phyloP scores from a whole-genome alignment of 768 basidiomycete species.

The Hericium coralloides region DNA sequence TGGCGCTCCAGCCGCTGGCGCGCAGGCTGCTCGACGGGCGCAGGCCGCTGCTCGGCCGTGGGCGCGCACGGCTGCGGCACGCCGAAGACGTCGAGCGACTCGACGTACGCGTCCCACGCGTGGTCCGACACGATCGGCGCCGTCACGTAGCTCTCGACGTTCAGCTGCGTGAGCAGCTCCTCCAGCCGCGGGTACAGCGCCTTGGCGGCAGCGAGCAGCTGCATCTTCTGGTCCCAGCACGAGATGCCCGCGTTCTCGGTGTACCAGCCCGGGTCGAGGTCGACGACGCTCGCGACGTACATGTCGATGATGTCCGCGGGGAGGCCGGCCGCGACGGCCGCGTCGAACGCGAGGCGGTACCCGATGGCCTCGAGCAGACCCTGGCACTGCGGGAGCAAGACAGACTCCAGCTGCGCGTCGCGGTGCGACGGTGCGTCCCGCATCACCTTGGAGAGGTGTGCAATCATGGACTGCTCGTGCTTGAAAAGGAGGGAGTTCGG shows the following conservation, averaged over 20 bases:
- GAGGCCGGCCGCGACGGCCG: constrained; percentile 34
- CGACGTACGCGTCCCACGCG: constrained; percentile 20
- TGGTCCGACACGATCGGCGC: constrained; percentile 23
- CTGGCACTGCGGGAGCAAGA: constrained; percentile 49
- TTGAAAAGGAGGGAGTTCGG: constrained; percentile 43
- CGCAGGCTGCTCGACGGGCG: neutral
- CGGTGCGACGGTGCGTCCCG: constrained; percentile 26
- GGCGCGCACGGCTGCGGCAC: neutral
- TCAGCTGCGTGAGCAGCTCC: neutral
- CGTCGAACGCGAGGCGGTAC: constrained; percentile 52
- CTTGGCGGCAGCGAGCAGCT: neutral
- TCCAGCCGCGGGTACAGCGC: neutral
- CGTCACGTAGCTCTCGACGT: neutral
- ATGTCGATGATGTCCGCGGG: constrained; percentile 44
- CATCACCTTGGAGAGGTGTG: constrained; percentile 14
- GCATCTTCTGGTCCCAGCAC: constrained; percentile 7
- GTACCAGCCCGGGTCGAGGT: constrained; percentile 47
- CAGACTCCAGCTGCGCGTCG: constrained; percentile 40
- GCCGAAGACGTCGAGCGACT: neutral
- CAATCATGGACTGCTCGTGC: constrained; percentile 32
- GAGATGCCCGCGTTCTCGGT: constrained; percentile 43
- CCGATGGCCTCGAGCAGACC: constrained; percentile 51
- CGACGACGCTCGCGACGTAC: constrained; percentile 44
- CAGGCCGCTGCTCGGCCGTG: neutral
- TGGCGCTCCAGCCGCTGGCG: neutral